Evolutionary conservation across 805 yeast species (phyloP).

Genomic region (Soucietia sequanensis): DNA sequence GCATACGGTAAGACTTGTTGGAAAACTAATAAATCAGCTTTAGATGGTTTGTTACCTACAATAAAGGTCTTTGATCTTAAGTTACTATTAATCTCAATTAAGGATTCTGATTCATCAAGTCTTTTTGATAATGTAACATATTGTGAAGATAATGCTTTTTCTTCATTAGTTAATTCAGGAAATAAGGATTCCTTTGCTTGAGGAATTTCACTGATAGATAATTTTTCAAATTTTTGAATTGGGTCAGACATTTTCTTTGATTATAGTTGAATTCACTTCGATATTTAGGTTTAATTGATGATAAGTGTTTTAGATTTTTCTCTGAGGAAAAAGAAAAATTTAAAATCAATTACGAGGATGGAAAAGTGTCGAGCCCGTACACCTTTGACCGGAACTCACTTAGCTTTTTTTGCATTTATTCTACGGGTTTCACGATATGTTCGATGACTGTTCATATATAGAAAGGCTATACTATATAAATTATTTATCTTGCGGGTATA

Average conservation of each 20-base stretch:
- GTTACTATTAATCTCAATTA: conserved; percentile 57
- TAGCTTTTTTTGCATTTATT: too few relatives aligned
- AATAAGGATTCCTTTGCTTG: conserved; percentile 16
- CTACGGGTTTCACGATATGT: too few relatives aligned
- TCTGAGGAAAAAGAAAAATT: neutral
- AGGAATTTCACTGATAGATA: conserved; percentile 27
- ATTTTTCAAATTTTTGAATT: conserved; percentile 25
- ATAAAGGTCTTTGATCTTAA: conserved; percentile 72
- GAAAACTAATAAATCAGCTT: conserved; percentile 71
- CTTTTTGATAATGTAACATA: conserved; percentile 72
- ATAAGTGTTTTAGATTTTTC: neutral
- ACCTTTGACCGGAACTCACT: too few relatives aligned
- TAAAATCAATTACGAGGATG: too few relatives aligned
- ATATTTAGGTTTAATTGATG: too few relatives aligned
- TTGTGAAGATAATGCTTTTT: conserved; percentile 73
- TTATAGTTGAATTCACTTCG: too few relatives aligned
- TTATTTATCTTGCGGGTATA: conserved; percentile 38
- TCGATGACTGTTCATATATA: too few relatives aligned
- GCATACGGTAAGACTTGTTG: conserved; percentile 63
- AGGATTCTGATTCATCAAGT: conserved; percentile 46
- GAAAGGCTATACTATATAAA: neutral
- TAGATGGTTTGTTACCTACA: conserved; percentile 63
- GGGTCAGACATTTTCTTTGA: conserved; percentile 27
- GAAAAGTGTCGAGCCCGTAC: too few relatives aligned
- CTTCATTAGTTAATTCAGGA: conserved; percentile 40